Base-by-base conservation (phyloP, 129 eudicot genomes). In the Cynara cardunculus region DNA sequence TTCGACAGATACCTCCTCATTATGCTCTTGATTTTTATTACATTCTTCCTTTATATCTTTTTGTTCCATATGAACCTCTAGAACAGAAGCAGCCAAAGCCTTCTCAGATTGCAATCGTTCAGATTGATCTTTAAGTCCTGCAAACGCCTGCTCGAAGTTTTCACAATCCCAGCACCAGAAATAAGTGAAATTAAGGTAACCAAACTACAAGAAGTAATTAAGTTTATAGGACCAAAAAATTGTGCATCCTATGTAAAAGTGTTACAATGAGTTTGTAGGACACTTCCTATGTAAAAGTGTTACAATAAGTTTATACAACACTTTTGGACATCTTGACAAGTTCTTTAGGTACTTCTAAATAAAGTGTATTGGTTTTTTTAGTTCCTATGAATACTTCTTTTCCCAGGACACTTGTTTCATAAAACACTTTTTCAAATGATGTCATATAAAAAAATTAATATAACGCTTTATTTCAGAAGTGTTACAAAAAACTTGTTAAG, bases 141-240 rank as follows among this genome's bases (percentile, higher is more conserved):
- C 88, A 80, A 92, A 92, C 24, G 90, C 97, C 97, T 92, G 89
- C 84, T 11, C 27, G 37, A 25, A 71, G 7, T 69, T 31, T 75
- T 25, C 19, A 56, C 62, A 10, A 14, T 53, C 62, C 21, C 25
- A 28, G n/a, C 39, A 30, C 70, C 34, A 49, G 37, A 71, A 73
- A 71, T 49, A 83, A 25, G 24, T 31, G 19, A 81, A 81, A 46
- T n/a, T 59, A 59, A 59, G 7, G 13, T 44, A 44, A 76, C 49
- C 46, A 49, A 69, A 16, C 7, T 1, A 18, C 24, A 46, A 44
- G 49, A 73, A 32, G 46, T 34, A 26, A 69, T 24, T 4, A 14
- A 18, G 9, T 53, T 53, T 53, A 53, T 4, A 53, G 7, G 9
- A 53, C 9, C 8, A 0, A 53, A 18, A 1, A 53, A 16, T 39